Base-by-base conservation (phyloP, 371 early-diverging fungal species). In the Furculomyces boomerangus region DNA sequence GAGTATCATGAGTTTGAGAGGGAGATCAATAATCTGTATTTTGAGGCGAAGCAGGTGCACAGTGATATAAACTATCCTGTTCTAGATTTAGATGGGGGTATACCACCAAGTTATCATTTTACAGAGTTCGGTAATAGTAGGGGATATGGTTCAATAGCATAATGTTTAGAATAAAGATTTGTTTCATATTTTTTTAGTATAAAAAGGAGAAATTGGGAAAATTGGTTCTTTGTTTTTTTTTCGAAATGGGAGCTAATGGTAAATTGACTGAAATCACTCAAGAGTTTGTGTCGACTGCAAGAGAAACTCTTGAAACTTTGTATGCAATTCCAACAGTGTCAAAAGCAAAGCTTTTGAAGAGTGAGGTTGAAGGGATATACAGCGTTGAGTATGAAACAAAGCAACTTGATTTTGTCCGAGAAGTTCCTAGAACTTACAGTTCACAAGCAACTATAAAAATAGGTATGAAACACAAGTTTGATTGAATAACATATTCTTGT, bases 331-430 rank as follows among this genome's bases (percentile, higher is more conserved):
- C 68, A 10, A 53, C 47, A 10, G 57, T 60, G 18, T 48, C 39
- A 5, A 51, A 35, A 26, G 51, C 13, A 35, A 10, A 7, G 5
- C 5, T 31, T 30, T 20, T 7, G 5, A 50, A 31, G 8, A 35
- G 22, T 10, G 41, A 29, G 30, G 40, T 49, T 45, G 37, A 53
- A 5, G 57, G 31, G 16, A 30, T 68, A 8, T 54, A 61, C 22
- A 57, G 47, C 2, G 46, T 68, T 24, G 69, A 68, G 28, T 57
- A 60, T 26, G 45, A 50, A 22, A 52, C 60, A 1, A 61, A 61
- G 47, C 76, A 76, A 56, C 56, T 70, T 35, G 80, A 74, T 50
- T 67, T 71, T 53, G 62, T 62, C n/a, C 61, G 70, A 39, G 67
- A 74, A 50, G 54, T 56, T 30, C 58, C 64, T 57, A 69, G 76